These are phyloP conservation scores for Dipodascopsis tothii DNA, from an alignment of 805 yeast species.

Conservation along the genomic window DNA sequence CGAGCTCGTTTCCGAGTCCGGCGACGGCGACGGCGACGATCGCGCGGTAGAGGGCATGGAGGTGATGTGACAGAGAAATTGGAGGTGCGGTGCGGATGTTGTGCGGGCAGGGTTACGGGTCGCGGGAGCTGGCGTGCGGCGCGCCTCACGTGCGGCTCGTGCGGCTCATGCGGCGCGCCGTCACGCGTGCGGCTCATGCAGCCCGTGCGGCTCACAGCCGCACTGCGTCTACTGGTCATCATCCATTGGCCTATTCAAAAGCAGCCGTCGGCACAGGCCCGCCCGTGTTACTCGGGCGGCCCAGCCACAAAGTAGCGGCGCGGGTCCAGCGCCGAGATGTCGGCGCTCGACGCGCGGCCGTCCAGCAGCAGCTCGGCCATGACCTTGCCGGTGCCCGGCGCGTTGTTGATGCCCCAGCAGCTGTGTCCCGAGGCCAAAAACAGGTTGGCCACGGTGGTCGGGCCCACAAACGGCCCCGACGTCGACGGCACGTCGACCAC, in stretches of 20 bases:
- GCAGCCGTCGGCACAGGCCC: no score
- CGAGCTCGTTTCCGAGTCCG: neutral
- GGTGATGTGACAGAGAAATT: no score
- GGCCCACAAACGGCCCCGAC: conserved; percentile 90
- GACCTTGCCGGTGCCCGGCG: conserved; percentile 93
- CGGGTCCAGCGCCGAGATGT: conserved; percentile 77
- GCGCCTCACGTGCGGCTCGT: no score
- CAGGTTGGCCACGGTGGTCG: conserved; percentile 74
- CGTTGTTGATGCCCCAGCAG: conserved; percentile 98
- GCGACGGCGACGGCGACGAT: neutral
- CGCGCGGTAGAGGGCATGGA: neutral
- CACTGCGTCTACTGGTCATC: no score
- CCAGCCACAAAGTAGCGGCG: conserved; percentile 58
- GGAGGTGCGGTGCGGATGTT: no score
- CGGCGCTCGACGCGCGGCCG: conserved; percentile 71
- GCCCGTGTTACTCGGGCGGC: no score
- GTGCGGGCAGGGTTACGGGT: no score
- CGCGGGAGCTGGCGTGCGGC: no score
- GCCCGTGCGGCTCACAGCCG: no score
- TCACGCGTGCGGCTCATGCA: no score
- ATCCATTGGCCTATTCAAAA: no score
- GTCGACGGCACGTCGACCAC: conserved; percentile 87
- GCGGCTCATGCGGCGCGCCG: no score
- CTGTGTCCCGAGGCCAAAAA: conserved; percentile 88
- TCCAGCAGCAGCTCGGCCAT: conserved; percentile 82